These are phyloP conservation scores for Populus pruinosa DNA, from an alignment of 345 rosid genomes.

Conservation along the genomic window DNA sequence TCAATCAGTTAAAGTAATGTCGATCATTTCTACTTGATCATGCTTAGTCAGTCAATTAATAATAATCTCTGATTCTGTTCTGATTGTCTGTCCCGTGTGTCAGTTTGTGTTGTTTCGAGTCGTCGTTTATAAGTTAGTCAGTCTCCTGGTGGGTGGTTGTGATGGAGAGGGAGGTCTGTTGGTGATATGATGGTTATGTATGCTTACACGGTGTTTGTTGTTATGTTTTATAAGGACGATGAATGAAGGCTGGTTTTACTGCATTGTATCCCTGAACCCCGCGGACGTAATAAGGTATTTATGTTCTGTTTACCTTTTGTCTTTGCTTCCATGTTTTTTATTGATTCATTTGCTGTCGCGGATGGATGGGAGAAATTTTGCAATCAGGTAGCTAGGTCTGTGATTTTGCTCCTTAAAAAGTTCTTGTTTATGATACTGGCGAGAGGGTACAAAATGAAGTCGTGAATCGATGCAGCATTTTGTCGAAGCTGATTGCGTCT, in stretches of 20 bases:
- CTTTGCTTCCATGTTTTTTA: neutral
- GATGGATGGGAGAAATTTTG: neutral
- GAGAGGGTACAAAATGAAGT: neutral
- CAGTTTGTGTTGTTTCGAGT: neutral
- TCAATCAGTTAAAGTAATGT: neutral
- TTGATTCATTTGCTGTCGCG: neutral
- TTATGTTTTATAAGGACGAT: neutral
- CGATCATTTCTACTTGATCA: neutral
- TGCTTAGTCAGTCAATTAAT: neutral
- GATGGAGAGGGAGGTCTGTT: neutral
- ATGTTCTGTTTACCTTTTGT: constrained; percentile 5
- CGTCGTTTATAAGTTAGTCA: no score
- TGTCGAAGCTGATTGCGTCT: neutral
- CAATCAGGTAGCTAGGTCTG: neutral
- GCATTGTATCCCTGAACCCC: neutral
- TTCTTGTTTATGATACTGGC: neutral
- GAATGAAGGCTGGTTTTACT: constrained; percentile 4
- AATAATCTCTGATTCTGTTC: neutral
- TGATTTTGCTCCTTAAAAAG: neutral
- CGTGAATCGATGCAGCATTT: neutral
- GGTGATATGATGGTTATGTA: neutral
- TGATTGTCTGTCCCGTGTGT: neutral
- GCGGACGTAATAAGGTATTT: constrained; percentile 1
- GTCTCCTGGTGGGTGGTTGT: neutral
- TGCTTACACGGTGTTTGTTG: neutral